phyloP scores from a whole-genome alignment of 164 flowering plant genomes.

The Magnolia kwangsiensis region DNA sequence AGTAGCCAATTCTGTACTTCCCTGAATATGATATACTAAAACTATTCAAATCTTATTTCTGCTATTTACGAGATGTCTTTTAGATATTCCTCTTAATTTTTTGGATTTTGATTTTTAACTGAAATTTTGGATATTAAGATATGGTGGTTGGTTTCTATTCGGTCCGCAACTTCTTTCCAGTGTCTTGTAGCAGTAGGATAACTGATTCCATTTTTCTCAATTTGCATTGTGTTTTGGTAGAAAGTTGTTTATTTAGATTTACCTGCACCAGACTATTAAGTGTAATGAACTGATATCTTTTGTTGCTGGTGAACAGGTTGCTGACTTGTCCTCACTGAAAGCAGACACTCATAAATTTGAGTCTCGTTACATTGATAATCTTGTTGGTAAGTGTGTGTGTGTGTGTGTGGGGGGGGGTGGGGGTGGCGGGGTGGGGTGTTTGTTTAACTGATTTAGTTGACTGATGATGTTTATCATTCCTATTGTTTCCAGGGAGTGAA shows the following conservation, averaged over 20 bases:
- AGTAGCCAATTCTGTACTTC: conserved; percentile 28
- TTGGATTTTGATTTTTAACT: not conserved
- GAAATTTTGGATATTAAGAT: not conserved
- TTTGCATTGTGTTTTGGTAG: not conserved
- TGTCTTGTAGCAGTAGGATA: not conserved
- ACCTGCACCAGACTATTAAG: not conserved
- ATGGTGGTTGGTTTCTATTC: not conserved
- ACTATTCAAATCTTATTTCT: not conserved
- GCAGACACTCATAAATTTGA: conserved; percentile 88
- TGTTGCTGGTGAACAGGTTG: conserved; percentile 47
- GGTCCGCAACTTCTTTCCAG: not conserved
- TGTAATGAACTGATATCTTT: not conserved
- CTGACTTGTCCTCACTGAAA: conserved; percentile 61
- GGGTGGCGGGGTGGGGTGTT: too few species aligned
- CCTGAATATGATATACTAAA: not conserved
- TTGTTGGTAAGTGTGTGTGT: conserved; percentile 57
- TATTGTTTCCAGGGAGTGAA: conserved; percentile 56
- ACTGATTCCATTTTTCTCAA: not conserved
- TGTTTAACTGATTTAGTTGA: not conserved
- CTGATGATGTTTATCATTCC: not conserved
- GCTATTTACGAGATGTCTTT: not conserved
- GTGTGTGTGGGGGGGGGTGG: not conserved
- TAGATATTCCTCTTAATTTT: not conserved
- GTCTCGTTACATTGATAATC: conserved; percentile 72
- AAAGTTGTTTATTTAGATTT: not conserved